Base-by-base conservation (phyloP, 169 alveolate genomes). In the Plasmodium fragile region DNA sequence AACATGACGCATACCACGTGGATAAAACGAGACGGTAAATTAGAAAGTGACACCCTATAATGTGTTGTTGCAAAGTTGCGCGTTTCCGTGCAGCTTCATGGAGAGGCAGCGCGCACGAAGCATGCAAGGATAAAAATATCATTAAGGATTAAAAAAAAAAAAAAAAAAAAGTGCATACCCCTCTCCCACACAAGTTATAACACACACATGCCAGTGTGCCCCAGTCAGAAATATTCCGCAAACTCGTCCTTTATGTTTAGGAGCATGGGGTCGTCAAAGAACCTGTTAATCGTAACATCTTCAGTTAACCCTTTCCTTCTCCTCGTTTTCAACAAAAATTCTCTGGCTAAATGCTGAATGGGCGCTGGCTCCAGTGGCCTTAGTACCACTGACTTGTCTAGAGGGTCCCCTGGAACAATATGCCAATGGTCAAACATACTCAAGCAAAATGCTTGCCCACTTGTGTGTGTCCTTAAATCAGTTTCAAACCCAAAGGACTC, bases 401-500 rank as follows among this genome's bases (percentile, higher is more conserved):
- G 97, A 8, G 99, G 99, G 93, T 99, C 99, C 11, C 99, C 99
- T 34, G 99, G 99, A 32, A 99, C 99, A 16, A 98, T 96, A 55
- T 95, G 95, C 99, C 99, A 99, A 91, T 98, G 99, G 95, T 98
- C 99, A 95, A 99, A 99, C 95, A 98, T 96, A 70, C 99, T 96
- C 69, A 98, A 93, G 73, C 99, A 98, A 95, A 99, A 98, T 18
- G 99, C 99, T 95, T 98, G 99, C 2, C 99, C 99, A 49, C 98
- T 97, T 0, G 99, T 99, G 81, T 98, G 99, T 1, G 99, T 98
- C 92, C 99, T 98, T 73, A 99, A 97, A 95, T 99, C 99, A 18
- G 99, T 99, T 95, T 99, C 99, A 93, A 99, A 98, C 45, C 99
- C 99, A 96, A 99, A 99, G 32, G 99, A 98, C 93, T 99, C 99